Evolutionary conservation across 2,329 filamentous ascomycete species (phyloP).

Genomic region (Tolypocladium endophyticum): DNA sequence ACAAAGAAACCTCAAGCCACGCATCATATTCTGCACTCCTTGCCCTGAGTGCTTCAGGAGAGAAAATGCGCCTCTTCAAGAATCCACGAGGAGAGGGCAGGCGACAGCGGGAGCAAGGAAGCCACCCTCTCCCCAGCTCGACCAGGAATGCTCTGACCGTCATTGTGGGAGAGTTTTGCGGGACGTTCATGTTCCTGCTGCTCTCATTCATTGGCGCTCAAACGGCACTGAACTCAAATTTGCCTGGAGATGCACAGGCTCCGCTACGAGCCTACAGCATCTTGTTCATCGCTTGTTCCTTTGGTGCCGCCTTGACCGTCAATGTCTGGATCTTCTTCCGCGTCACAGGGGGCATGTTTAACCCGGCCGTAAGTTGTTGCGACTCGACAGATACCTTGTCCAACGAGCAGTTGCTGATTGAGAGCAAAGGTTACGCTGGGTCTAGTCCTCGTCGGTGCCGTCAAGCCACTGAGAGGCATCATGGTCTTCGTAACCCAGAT

Average conservation of each 20-base stretch:
- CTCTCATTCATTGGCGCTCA: slow-evolving; percentile 29
- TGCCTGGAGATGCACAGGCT: slow-evolving; percentile 12
- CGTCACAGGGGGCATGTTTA: slow-evolving; percentile 40
- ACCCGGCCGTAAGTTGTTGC: slow-evolving; percentile 31
- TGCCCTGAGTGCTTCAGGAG: not conserved
- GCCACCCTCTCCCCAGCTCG: slow-evolving; percentile 1
- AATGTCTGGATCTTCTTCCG: slow-evolving; percentile 49
- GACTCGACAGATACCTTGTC: not conserved
- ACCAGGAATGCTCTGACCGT: slow-evolving; percentile 26
- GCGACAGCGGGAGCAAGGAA: not conserved
- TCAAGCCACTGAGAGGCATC: slow-evolving; percentile 39
- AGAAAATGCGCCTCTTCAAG: not conserved
- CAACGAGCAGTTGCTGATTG: not conserved
- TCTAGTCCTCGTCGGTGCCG: slow-evolving; percentile 46
- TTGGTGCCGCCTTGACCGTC: slow-evolving; percentile 38
- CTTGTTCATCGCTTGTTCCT: slow-evolving; percentile 38
- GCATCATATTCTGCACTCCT: not conserved
- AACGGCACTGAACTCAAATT: slow-evolving; percentile 22
- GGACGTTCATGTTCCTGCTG: slow-evolving; percentile 43
- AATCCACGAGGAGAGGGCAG: not conserved
- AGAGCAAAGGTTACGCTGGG: slow-evolving; percentile 39
- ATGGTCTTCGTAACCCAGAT: slow-evolving; percentile 47
- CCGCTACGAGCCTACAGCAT: slow-evolving; percentile 24
- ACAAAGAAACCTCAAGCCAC: not conserved
- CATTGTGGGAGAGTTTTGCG: slow-evolving; percentile 38